Percentiles rank a stretch among this genome's conserved stretches.
phyloP scores from a whole-genome alignment of 345 rosid genomes.

The Arabidopsis thaliana region TAIR10.1 NC_003076.8:25707501-25708000 shows the following conservation, averaged over 20 bases:
- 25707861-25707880: slow-evolving; percentile 90
- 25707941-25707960: slow-evolving; percentile 88
- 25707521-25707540: slow-evolving; percentile 66
- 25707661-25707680: slow-evolving; percentile 86
- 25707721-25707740: slow-evolving; percentile 89
- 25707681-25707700: slow-evolving; percentile 90
- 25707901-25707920: slow-evolving; percentile 66
- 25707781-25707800: slow-evolving; percentile 99
- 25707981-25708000: slow-evolving; percentile 93
- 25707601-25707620: slow-evolving; percentile 79
- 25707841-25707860: slow-evolving; percentile 81
- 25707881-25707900: slow-evolving; percentile 90
- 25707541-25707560: slow-evolving; percentile 97
- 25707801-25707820: slow-evolving; percentile 96
- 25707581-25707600: slow-evolving; percentile 95
- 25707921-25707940: slow-evolving; percentile 88
- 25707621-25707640: slow-evolving; percentile 76
- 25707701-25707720: slow-evolving; percentile 92
- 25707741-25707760: slow-evolving; percentile 95
- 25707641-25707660: slow-evolving; percentile 99
- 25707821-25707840: slow-evolving; percentile 94
- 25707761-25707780: slow-evolving; percentile 94
- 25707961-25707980: slow-evolving; percentile 99
- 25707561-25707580: slow-evolving; percentile 81
- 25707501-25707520: slow-evolving; percentile 62